Percentiles rank a stretch among this genome's conserved stretches.
These are phyloP conservation scores for Sclerospora graminicola DNA, from an alignment of 352 stramenopile genomes.

Conservation along the genomic window DNA sequence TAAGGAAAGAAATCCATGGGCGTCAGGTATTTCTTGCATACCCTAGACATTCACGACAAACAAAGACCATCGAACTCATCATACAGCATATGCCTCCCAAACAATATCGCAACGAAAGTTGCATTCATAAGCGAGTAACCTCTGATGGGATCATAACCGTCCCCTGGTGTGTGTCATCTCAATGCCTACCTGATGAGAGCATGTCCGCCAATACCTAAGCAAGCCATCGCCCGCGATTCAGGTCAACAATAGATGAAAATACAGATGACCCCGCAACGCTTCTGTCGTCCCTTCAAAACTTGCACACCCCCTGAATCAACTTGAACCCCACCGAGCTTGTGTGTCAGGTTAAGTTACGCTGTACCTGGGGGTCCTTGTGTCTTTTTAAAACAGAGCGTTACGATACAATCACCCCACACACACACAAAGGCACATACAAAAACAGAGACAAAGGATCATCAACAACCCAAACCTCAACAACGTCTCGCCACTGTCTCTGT, in stretches of 20 bases:
- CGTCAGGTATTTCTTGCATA: too few relatives aligned
- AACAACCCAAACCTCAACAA: slow-evolving; percentile 19
- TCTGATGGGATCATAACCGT: too few relatives aligned
- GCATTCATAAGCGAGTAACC: slow-evolving; percentile 37
- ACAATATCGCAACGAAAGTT: slow-evolving; percentile 20
- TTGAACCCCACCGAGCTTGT: too few relatives aligned
- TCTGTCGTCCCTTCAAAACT: too few relatives aligned
- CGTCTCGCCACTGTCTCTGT: slow-evolving; percentile 20
- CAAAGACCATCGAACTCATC: too few relatives aligned
- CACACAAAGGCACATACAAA: slow-evolving; percentile 8
- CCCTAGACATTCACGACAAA: not conserved
- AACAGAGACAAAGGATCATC: slow-evolving; percentile 25
- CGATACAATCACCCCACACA: slow-evolving; percentile 9
- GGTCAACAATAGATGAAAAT: too few relatives aligned
- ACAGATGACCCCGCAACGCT: slow-evolving; percentile 3
- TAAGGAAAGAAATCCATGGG: too few relatives aligned
- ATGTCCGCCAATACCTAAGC: too few relatives aligned
- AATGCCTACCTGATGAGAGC: too few relatives aligned
- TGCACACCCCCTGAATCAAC: too few relatives aligned
- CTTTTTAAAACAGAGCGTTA: slow-evolving; percentile 15
- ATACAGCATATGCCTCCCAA: slow-evolving; percentile 12
- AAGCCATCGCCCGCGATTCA: too few relatives aligned
- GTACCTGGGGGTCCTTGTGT: slow-evolving; percentile 51
- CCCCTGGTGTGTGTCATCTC: too few relatives aligned
- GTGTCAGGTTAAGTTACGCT: slow-evolving; percentile 19